A percentile compares a stretch with the other conserved stretches of the same genome.
Evolutionary conservation across 192 early-diverging fungal species (phyloP).

Genomic region (Geranomyces michiganensis): DNA sequence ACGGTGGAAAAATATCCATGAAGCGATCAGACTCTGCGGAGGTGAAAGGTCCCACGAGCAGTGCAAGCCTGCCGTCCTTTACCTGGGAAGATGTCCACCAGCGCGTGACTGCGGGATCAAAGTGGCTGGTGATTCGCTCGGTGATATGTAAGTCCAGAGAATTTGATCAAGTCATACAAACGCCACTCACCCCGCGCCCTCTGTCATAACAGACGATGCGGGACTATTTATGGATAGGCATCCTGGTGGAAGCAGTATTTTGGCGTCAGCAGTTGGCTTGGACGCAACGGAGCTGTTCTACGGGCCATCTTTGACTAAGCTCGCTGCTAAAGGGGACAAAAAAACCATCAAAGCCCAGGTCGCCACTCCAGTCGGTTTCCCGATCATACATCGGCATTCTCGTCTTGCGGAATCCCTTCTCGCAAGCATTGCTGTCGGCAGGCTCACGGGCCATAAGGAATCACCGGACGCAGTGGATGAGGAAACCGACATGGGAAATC

Average conservation of each 20-base stretch:
- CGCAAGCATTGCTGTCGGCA: constrained; percentile 36
- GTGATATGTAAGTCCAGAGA: constrained; percentile 27
- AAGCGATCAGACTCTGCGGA: neutral
- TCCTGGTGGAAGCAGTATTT: constrained; percentile 29
- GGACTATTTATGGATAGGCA: constrained; percentile 30
- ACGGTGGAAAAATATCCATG: neutral
- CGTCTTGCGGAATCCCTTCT: constrained; percentile 38
- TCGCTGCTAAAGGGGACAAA: neutral
- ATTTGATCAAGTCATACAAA: neutral
- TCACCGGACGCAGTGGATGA: neutral
- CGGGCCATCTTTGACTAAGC: neutral
- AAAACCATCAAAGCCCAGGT: neutral
- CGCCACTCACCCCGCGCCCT: neutral
- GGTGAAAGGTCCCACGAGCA: neutral
- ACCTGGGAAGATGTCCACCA: constrained; percentile 42
- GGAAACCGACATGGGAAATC: neutral
- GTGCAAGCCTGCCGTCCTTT: constrained; percentile 27
- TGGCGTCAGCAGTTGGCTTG: constrained; percentile 26
- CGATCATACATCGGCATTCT: constrained; percentile 33
- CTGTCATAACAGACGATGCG: constrained; percentile 32
- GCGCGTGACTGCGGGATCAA: constrained; percentile 35
- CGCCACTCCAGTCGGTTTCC: neutral
- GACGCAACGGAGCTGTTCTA: constrained; percentile 36
- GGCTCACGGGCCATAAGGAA: neutral
- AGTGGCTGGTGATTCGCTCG: constrained; percentile 46